Evolutionary conservation across 2,329 filamentous ascomycete species (phyloP), one percentile per base, ranked within the genome.

Genomic region (Sarocladium kiliense): DNA sequence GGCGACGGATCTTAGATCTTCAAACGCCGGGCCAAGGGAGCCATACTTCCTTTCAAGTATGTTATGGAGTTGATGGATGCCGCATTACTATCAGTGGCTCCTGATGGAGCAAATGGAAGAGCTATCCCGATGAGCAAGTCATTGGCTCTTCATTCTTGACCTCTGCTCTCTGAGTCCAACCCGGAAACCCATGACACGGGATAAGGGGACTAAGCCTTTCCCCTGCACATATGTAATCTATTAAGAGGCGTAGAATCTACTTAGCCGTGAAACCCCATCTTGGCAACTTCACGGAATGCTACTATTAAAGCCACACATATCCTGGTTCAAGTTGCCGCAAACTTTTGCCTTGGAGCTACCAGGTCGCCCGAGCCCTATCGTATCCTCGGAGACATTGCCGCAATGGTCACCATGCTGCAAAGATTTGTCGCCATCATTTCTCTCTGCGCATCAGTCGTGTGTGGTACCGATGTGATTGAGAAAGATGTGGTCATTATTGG

Each of bases 401-500:
- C n/a, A n/a, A n/a, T 16, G 36, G n/a, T n/a, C 36, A 6, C 41
- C 3, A 44, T 44, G 18, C 16, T 44, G 41, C 19, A 3, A 21
- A 44, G 16, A 5, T 3, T 9, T 9, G 21, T 25, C 10, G 7
- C 18, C 10, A 16, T 21, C 16, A 6, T 18, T 21, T 9, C 41
- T 7, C 11, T 16, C 14, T 25, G 4, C 7, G 41, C 19, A 4
- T 23, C 41, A 25, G 3, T 44, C 23, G 41, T 18, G 10, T 25
- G 3, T 9, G 41, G 6, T 30, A 30, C 11, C 26, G 25, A 49
- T n/a, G 26, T 41, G 3, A 25, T 65, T 32, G 47, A 62, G 11
- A 63, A 59, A 54, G 70, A 73, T 54, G 65, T 73, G 0, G 69
- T 65, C 11, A 62, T 73, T 47, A 58, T 73, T 9, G 70, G 70